Base-by-base conservation (phyloP, 306 rosid species). In the Geum urbanum region DNA sequence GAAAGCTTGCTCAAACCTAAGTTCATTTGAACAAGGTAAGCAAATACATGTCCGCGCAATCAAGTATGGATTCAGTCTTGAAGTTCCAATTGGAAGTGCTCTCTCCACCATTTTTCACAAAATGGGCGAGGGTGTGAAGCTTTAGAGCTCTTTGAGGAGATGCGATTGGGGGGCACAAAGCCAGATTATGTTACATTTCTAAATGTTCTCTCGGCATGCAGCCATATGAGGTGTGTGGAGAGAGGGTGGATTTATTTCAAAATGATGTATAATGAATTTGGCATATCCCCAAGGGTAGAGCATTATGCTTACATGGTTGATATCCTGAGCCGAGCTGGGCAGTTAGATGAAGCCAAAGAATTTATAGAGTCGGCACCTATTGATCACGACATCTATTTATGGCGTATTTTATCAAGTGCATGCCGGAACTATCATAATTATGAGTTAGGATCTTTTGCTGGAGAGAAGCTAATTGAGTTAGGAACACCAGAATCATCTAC, bases 291-390 rank as follows among this genome's bases (percentile, higher is more conserved):
- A 16, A 79, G 66, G 6, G 81, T 90, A 8, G 96, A 92, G 84
- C 96, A 92, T 59, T 84, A 85, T 72, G 96, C 98, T 77, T 89
- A 92, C 84, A 83, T 92, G 96, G 98, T 88, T 66, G 98, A 92
- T 63, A 75, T 89, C 71, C 74, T 86, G 54, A 89, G 98, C 75
- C 98, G 95, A 46, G 90, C 96, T 22, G 95, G 98, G 67, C 84
- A 83, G 76, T 82, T 92, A 51, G 68, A 63, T 20, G 96, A 92
- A 73, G 91, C 98, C 7, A 88, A 82, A 74, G 87, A 85, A 37
- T 89, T 92, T 63, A 85, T 90, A 85, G 88, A 92, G 78, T 88
- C 98, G 4, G 89, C 86, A 40, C 78, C 83, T 0, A 53, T 90
- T 37, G 96, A 92, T 74, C 96, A 92, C 51, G 86, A 87, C 47